Conservation (phyloP, 2,329 filamentous ascomycete genomes). For the Ceratocystis cubensis region DNA sequence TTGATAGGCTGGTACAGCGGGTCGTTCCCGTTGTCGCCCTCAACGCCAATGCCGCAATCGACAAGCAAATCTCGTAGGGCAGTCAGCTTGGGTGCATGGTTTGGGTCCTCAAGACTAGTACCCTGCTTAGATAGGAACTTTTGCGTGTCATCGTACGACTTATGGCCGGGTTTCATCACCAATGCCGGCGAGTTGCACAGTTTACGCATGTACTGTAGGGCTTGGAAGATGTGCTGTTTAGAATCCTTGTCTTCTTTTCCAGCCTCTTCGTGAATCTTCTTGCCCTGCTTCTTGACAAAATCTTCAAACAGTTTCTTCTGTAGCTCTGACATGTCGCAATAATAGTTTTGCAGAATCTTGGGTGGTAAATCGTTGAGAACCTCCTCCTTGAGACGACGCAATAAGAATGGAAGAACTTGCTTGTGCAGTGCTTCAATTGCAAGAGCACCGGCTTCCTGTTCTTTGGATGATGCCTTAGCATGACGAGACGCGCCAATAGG, state of each 20-base stretch:
- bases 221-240: constrained; percentile 98
- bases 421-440: constrained; percentile 98
- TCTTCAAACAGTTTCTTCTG: constrained; percentile 94
- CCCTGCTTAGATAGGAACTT: constrained; percentile 64
- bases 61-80: constrained; percentile 85
- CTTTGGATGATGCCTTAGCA: constrained; percentile 94
- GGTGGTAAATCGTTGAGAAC: constrained; percentile 91
- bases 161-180: constrained; percentile 89
- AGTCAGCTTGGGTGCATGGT: constrained; percentile 83
- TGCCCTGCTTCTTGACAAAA: constrained; percentile 86
- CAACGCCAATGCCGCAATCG: constrained; percentile 91
- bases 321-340: constrained; percentile 90
- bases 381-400: constrained; percentile 93
- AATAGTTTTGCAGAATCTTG: constrained; percentile 98
- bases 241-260: constrained; percentile 77
- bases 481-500: constrained; percentile 89
- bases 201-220: constrained; percentile 98
- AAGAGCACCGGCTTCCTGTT: constrained; percentile 90
- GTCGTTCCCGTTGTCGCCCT: constrained; percentile 46
- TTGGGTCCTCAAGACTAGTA: constrained; percentile 69
- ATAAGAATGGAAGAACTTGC: constrained; percentile 89
- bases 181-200: constrained; percentile 94
- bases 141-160: constrained; percentile 79
- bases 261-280: constrained; percentile 72
- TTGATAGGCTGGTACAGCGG: constrained; percentile 71